Evolutionary conservation across 2,329 filamentous ascomycete species (phyloP), one percentile per base, ranked within the genome.

Genomic region (Neospermospora avenae): DNA sequence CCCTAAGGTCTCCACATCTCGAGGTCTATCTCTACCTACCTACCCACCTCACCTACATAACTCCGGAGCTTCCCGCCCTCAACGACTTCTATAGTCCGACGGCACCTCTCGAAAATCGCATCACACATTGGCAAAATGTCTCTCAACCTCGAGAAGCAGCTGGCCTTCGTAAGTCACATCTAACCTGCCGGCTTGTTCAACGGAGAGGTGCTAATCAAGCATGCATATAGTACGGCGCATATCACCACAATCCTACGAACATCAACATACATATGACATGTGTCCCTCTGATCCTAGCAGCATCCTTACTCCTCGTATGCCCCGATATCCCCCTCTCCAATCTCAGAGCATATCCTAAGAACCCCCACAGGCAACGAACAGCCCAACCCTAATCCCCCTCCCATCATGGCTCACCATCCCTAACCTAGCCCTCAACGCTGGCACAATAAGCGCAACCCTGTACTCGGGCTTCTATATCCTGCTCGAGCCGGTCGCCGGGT

Each of bases 401-500:
- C 89, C 89, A 20, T 78, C 81, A 63, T 89, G 83, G 77, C 81
- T 90, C 34, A 88, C 85, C 31, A 78, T 85, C 18, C 86, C 88
- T 28, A 85, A 89, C 69, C 82, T 87, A 63, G 80, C 83, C 16
- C 83, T 86, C 60, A 93, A 85, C 66, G 77, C 85, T 45, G 84
- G 84, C 64, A 91, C 84, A 13, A 83, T 89, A 58, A 77, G 78
- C 46, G 84, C 86, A 35, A 81, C 85, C 55, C 71, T 87, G 28
- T 97, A 95, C 76, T 83, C 88, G 39, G 82, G 82, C 1, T 83
- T 97, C 58, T 99, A 98, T 73, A 81, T 98, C 51, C 83, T 99
- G 22, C 87, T 99, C 71, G 95, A 99, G 73, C 95, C 95, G 0
- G 91, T 98, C 0, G 95, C 95, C 11, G 95, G 95, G 54, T 86